Evolutionary conservation across 306 rosid species (phyloP), one percentile per base, ranked within the genome.

Genomic region (Ochetophila trinervis): DNA sequence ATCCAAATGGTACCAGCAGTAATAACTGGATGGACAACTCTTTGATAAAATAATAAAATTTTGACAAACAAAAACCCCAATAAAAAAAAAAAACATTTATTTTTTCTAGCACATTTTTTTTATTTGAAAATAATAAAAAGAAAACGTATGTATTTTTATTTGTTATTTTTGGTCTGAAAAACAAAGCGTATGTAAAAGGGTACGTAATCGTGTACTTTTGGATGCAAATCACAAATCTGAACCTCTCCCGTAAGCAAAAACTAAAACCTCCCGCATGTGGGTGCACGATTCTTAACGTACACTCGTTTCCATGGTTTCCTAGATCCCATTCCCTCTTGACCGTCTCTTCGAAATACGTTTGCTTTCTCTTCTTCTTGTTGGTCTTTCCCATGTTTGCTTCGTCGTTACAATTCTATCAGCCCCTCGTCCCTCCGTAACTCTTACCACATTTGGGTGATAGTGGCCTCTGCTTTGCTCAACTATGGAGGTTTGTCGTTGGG

Each of bases 221-320:
- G 53, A 22, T 56, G 55, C 75, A 27, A n/a, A 47, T 42, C 27
- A 57, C 59, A 35, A 48, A 30, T 70, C 67, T 50, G 60, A 36
- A 8, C 30, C 55, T 27, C 6, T 57, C 30, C 62, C 44, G 49
- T 17, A 19, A 50, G 21, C 0, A 19, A 48, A 56, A 52, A 44
- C 27, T 19, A 57, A 74, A 59, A 19, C 75, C 58, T 22, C 19
- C 27, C 51, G 24, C 63, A 17, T 36, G 76, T 32, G 21, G 71
- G 53, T 69, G 57, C 75, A 34, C 60, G 76, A 85, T 81, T 79
- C 97, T 77, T 83, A 76, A 83, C 96, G 86, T 88, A 30, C 67
- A 69, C 80, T 81, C 54, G 1, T 79, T 62, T 65, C 67, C 18
- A 34, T 53, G 83, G 55, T 81, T 73, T 57, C 76, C 73, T 62